Evolutionary conservation across 495 filamentous ascomycete species (phyloP), one percentile per base, ranked within the genome.

Genomic region (Neurospora tetrasperma): DNA sequence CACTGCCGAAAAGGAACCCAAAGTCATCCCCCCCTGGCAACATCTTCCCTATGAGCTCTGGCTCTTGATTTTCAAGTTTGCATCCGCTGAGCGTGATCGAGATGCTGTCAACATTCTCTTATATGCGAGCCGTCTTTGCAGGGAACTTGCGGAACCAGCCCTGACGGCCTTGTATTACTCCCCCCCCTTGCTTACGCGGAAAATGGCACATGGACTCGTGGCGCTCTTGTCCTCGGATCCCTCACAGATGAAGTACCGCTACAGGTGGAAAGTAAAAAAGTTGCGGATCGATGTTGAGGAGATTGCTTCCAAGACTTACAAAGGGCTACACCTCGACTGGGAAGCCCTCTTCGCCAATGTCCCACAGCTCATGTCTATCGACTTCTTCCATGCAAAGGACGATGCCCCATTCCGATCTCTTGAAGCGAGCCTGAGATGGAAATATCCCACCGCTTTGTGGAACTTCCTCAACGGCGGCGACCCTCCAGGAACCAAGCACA

Each of bases 21-120:
- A 62, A 62, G 44, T 83, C 41, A 88, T 88, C 43, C 92, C 89
- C 48, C 84, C 87, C 5, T 97, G 92, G 92, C 80, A 86, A 11
- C 86, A 82, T 1, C 81, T 96, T 5, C 93, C 93, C 2, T 93
- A 94, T 74, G 85, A 91, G 27, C 82, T 96, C 4, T 86, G 93
- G 23, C 79, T 91, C 16, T 83, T 90, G 42, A 88, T 94, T 69
- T 93, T 97, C 76, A 74, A 85, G 66, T 88, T 85, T 73, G 90
- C 91, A 7, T 87, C 89, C 6, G 80, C 86, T 31, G 70, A 31
- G 14, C 82, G 87, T 43, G 86, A 90, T 72, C 82, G 85, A 48
- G 74, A 79, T 0, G 86, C 88, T 0, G 85, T 88, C 4, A 78
- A 79, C 71, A 93, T 88, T 88, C 87, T 97, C 11, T 54, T 54